Evolutionary conservation across 352 stramenopile species (phyloP).

Genomic region (Thraustochytrium aureum): DNA sequence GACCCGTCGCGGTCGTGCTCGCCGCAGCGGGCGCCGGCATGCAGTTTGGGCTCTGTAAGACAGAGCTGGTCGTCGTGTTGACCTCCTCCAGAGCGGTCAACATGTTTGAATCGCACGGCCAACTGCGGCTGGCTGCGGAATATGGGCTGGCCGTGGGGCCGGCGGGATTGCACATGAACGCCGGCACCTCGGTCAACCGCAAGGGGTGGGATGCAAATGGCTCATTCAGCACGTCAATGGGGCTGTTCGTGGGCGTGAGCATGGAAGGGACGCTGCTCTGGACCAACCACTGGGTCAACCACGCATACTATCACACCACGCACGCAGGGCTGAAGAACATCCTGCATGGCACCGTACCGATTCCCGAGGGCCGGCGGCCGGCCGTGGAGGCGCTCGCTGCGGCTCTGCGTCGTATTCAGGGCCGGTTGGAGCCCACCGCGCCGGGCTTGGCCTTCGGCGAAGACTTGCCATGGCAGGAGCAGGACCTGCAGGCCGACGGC

Average conservation of each 20-base stretch:
- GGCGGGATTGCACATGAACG: slow-evolving; percentile 1
- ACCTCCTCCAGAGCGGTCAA: background rate
- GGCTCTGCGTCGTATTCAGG: no score
- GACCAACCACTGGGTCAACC: slow-evolving; percentile 21
- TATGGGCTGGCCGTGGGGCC: slow-evolving; percentile 6
- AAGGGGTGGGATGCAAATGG: background rate
- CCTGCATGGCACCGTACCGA: slow-evolving; percentile 7
- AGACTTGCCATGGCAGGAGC: no score
- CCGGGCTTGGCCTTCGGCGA: no score
- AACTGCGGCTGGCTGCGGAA: slow-evolving; percentile 35
- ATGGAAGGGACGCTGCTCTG: slow-evolving; percentile 22
- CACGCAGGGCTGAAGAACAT: slow-evolving; percentile 24
- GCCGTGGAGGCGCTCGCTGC: background rate
- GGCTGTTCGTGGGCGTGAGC: slow-evolving; percentile 1
- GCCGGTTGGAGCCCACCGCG: no score
- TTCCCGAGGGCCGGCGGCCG: background rate
- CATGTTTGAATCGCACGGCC: slow-evolving; percentile 44
- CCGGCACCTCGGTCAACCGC: slow-evolving; percentile 21
- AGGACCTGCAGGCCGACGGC: no score
- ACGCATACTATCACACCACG: background rate
- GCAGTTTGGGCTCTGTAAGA: slow-evolving; percentile 36
- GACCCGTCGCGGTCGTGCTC: slow-evolving; percentile 35
- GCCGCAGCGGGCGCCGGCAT: slow-evolving; percentile 20
- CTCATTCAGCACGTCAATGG: background rate
- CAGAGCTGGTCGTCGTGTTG: slow-evolving; percentile 14